Conservation (phyloP, 306 rosid species). For the Glycine latifolia region DNA sequence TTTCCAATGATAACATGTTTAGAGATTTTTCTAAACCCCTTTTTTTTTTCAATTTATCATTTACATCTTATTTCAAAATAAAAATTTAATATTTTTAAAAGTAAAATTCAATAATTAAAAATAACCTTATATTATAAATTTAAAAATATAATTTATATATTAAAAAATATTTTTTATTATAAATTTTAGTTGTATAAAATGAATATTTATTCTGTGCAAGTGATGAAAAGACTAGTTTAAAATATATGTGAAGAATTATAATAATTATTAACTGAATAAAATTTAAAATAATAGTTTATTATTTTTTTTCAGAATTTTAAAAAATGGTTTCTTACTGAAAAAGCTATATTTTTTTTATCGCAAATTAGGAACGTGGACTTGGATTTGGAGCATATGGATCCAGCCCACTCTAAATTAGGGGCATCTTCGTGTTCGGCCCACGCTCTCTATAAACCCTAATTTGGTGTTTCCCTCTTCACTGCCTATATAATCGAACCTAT, state of each 20-base stretch:
- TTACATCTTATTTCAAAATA: too few relatives aligned
- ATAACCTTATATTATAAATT: too few relatives aligned
- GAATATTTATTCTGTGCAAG: not conserved
- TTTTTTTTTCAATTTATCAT: too few relatives aligned
- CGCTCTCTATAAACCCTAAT: conserved; percentile 44
- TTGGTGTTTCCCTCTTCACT: not conserved
- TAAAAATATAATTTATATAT: too few relatives aligned
- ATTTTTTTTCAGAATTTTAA: not conserved
- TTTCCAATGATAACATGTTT: too few relatives aligned
- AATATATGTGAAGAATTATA: not conserved
- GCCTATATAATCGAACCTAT: conserved; percentile 34
- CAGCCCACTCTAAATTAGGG: conserved; percentile 19
- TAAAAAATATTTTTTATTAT: too few relatives aligned
- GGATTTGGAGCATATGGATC: not conserved
- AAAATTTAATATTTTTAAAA: too few relatives aligned
- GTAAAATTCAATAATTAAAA: too few relatives aligned
- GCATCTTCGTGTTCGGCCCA: not conserved
- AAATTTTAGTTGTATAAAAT: not conserved
- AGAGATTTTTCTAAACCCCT: too few relatives aligned
- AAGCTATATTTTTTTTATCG: not conserved
- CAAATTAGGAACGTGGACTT: not conserved
- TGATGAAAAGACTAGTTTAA: not conserved
- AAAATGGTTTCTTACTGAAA: not conserved
- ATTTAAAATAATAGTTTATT: not conserved
- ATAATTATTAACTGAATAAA: not conserved